Conservation (phyloP, 495 filamentous ascomycete species). For the Cetradonia linearis region DNA sequence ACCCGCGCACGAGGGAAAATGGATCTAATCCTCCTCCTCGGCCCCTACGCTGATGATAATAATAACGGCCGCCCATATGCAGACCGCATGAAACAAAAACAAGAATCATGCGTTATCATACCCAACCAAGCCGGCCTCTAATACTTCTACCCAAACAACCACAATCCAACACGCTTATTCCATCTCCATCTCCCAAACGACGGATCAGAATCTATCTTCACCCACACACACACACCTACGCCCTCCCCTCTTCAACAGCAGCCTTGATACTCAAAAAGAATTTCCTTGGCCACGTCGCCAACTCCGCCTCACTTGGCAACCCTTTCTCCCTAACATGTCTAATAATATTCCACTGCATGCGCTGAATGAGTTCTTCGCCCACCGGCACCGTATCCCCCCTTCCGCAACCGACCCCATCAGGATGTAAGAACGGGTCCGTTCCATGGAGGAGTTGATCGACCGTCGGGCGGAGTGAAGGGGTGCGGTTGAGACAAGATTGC, state of each 20-base stretch:
- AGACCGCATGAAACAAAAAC: too few relatives aligned
- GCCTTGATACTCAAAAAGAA: conserved; percentile 56
- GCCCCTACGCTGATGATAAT: too few relatives aligned
- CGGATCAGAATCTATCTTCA: neutral
- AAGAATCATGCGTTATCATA: conserved; percentile 13
- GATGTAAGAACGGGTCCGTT: conserved; percentile 72
- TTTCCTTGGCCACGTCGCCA: conserved; percentile 56
- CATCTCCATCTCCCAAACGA: too few relatives aligned
- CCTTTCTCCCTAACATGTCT: conserved; percentile 57
- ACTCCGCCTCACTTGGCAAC: conserved; percentile 60
- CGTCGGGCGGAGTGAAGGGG: conserved; percentile 66
- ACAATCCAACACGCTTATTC: neutral
- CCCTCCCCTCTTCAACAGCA: conserved; percentile 44
- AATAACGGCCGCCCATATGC: conserved; percentile 8
- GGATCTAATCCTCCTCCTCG: too few relatives aligned
- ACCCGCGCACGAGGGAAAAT: too few relatives aligned
- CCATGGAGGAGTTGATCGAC: conserved; percentile 62
- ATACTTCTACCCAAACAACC: neutral
- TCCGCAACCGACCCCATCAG: conserved; percentile 52
- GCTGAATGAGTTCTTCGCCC: conserved; percentile 61
- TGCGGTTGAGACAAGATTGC: conserved; percentile 67
- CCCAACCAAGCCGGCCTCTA: conserved; percentile 1
- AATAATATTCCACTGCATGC: conserved; percentile 68
- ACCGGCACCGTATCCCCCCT: conserved; percentile 59
- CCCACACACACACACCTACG: neutral